These are phyloP conservation scores for Physcomitrium patens DNA, from an alignment of 225 moss, liverwort and hornwort genomes.

Conservation along the genomic window DNA sequence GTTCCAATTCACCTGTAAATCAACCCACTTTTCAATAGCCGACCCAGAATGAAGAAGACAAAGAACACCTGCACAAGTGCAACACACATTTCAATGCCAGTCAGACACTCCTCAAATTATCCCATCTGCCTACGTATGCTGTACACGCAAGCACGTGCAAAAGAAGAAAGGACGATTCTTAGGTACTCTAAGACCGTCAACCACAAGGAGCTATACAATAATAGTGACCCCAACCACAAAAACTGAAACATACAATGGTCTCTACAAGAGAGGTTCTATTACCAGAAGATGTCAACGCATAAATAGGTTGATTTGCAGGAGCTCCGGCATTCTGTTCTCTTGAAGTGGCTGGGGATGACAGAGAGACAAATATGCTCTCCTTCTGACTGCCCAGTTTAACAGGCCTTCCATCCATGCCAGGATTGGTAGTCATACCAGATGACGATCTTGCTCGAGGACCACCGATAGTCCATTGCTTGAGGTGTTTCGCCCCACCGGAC, in stretches of 20 bases:
- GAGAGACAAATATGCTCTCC: slow-evolving; percentile 57
- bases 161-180: slow-evolving; percentile 9
- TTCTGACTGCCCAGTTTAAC: slow-evolving; percentile 74
- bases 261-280: slow-evolving; percentile 21
- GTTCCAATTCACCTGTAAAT: slow-evolving; percentile 58
- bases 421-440: slow-evolving; percentile 59
- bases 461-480: slow-evolving; percentile 75
- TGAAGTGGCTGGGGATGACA: slow-evolving; percentile 49
- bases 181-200: slow-evolving; percentile 9
- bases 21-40: slow-evolving; percentile 82
- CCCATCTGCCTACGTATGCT: slow-evolving; percentile 10
- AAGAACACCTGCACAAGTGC: slow-evolving; percentile 59
- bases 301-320: slow-evolving; percentile 58
- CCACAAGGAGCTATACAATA: not conserved
- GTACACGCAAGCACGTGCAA: not conserved
- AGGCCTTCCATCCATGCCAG: slow-evolving; percentile 70
- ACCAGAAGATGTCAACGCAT: slow-evolving; percentile 72
- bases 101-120: slow-evolving; percentile 12
- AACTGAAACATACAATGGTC: not conserved
- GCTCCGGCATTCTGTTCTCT: slow-evolving; percentile 54
- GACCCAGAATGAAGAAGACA: slow-evolving; percentile 68
- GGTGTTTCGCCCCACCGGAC: slow-evolving; percentile 73
- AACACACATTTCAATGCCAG: slow-evolving; percentile 20
- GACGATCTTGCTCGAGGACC: slow-evolving; percentile 60
- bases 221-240: slow-evolving; percentile 4